Conservation (phyloP, 129 eudicot species). For the Daucus carota region DH1_v3.0 NC_030389.2:27307501-27308000, state of each 20-base stretch:
- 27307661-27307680: background rate
- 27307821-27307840: background rate
- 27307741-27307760: background rate
- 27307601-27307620: slow-evolving; percentile 27
- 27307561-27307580: slow-evolving; percentile 80
- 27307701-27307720: background rate
- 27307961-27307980: too few species aligned
- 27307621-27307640: background rate
- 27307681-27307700: background rate
- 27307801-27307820: background rate
- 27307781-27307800: background rate
- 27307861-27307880: background rate
- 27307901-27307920: too few species aligned
- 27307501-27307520: slow-evolving; percentile 91
- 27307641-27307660: background rate
- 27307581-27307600: slow-evolving; percentile 82
- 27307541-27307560: slow-evolving; percentile 76
- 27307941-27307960: too few species aligned
- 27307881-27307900: too few species aligned
- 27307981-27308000: too few species aligned
- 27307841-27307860: too few species aligned
- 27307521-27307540: slow-evolving; percentile 81
- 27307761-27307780: background rate
- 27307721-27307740: too few species aligned
- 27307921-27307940: too few species aligned